Evolutionary conservation across 345 rosid species (phyloP), one percentile per base, ranked within the genome.

Genomic region (Turritis glabra): DNA sequence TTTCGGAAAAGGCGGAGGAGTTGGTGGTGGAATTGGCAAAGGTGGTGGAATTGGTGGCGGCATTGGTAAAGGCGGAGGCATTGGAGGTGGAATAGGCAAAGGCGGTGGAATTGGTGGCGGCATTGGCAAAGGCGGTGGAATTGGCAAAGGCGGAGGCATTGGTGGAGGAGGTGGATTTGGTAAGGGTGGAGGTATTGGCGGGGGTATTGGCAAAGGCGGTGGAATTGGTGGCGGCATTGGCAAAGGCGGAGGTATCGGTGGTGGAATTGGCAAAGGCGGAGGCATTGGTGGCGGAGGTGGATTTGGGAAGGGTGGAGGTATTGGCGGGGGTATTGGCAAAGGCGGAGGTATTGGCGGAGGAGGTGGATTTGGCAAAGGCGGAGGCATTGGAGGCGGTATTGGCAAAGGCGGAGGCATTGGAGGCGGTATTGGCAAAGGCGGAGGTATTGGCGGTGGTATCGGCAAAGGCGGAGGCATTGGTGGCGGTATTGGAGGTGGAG

Each of bases 351-450:
- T 50, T n/a, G 77, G 81, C 2, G 75, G 81, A 5, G 77, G 81
- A 3, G 64, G 73, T 1, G 80, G 79, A 0, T 48, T 41, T 4
- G 80, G 79, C 0, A 59, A 59, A 0, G 76, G 55, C 0, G 77
- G 72, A 21, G 74, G 80, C 1, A 19, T 74, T 12, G 71, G 71
- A 0, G 61, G 40, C 0, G 50, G 72, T 8, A 1, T 56, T 8
- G 80, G 80, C 0, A 67, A 59, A 15, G 80, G 80, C 7, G 37
- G 53, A 15, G 80, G 80, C 0, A 18, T 41, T 25, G 76, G 76
- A 1, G 81, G 81, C 0, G 77, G 80, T 3, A 2, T 75, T 35
- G 82, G 82, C 0, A 78, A 70, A 3, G 82, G 82, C 0, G 57
- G 75, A 1, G 69, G 56, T 1, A 64, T 26, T 5, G 69, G 69